These are phyloP conservation scores for Trichocladium uniseriatum DNA, from an alignment of 495 filamentous ascomycete genomes.

Conservation along the genomic window DNA sequence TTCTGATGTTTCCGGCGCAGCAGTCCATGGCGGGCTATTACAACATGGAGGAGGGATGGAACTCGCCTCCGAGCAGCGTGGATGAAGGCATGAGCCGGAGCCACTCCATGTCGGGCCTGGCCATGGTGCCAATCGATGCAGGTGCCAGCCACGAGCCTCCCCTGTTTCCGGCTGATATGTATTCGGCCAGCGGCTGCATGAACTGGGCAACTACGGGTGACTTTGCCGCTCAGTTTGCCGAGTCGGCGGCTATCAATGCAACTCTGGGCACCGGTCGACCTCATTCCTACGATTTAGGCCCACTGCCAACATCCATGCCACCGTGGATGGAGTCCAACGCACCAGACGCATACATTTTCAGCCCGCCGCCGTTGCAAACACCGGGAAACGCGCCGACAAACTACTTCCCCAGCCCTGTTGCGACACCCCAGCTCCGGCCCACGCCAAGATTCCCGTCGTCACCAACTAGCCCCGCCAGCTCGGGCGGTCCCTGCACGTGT, in stretches of 20 bases:
- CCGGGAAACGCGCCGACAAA: constrained; percentile 25
- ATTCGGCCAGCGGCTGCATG: constrained; percentile 15
- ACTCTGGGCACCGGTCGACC: constrained; percentile 22
- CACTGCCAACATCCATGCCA: constrained; percentile 25
- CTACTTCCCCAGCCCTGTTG: constrained; percentile 32
- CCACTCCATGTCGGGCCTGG: constrained; percentile 28
- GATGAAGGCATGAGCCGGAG: constrained; percentile 29
- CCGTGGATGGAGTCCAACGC: constrained; percentile 13
- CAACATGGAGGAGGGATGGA: constrained; percentile 29
- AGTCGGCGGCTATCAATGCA: constrained; percentile 21
- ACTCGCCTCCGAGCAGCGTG: constrained; percentile 26
- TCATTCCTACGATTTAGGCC: constrained; percentile 25
- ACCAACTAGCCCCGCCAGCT: constrained; percentile 15
- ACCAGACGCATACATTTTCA: constrained; percentile 25
- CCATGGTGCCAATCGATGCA: constrained; percentile 26
- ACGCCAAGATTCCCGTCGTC: constrained; percentile 26
- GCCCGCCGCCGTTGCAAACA: constrained; percentile 15
- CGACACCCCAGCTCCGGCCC: constrained; percentile 26
- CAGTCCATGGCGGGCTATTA: constrained; percentile 11
- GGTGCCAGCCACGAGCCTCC: constrained; percentile 24
- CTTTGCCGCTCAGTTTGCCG: constrained; percentile 22
- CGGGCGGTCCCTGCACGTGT: constrained; percentile 34
- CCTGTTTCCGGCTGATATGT: constrained; percentile 1
- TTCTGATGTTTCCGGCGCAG: constrained; percentile 16
- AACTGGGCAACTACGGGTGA: constrained; percentile 31